phyloP scores from a whole-genome alignment of 371 early-diverging fungal species.

The Mucor sp. region DNA sequence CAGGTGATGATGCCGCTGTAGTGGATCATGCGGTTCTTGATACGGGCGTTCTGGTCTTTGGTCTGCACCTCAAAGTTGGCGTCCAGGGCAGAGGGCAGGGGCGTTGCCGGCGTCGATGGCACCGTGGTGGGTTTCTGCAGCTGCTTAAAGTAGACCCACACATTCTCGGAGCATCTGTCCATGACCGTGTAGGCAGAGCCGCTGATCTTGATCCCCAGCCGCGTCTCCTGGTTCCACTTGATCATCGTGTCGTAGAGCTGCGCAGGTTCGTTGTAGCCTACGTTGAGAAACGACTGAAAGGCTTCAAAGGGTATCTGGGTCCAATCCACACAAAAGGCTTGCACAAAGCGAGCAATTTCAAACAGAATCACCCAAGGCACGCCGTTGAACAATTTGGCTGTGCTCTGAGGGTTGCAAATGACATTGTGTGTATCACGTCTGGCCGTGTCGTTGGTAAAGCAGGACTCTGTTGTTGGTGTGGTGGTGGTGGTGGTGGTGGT shows the following conservation, averaged over 20 bases:
- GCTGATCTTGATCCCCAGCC: constrained; percentile 10
- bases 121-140: neutral
- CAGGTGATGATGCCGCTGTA: constrained; percentile 27
- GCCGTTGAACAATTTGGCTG: constrained; percentile 11
- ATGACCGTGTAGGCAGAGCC: constrained; percentile 19
- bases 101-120: neutral
- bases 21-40: constrained; percentile 31
- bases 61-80: neutral
- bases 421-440: neutral
- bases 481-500: neutral
- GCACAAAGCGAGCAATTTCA: constrained; percentile 40
- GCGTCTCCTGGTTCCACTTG: constrained; percentile 32
- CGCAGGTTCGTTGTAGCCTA: constrained; percentile 20
- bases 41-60: neutral
- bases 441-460: neutral
- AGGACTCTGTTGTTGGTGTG: neutral
- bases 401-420: constrained; percentile 16
- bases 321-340: constrained; percentile 21
- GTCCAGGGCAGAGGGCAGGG: neutral
- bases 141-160: constrained; percentile 30
- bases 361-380: constrained; percentile 32
- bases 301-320: constrained; percentile 30
- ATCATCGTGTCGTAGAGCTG: constrained; percentile 31
- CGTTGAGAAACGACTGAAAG: constrained; percentile 27
- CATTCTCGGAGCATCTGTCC: constrained; percentile 38